These are phyloP conservation scores for Pichia ethanolica DNA, from an alignment of 805 yeast species.

Conservation along the genomic window DNA sequence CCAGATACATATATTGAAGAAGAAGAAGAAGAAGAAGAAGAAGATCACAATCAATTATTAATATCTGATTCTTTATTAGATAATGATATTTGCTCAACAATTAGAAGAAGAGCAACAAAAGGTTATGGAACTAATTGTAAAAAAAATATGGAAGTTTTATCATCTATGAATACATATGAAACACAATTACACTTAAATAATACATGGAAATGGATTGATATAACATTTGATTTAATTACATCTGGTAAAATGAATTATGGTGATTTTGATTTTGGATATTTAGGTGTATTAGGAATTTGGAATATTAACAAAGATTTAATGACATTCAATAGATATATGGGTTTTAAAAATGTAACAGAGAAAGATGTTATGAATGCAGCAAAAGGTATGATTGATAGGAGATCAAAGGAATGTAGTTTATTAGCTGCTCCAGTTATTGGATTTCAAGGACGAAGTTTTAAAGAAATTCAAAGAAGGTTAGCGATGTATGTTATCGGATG, in stretches of 20 bases:
- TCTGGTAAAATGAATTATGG: slow-evolving; percentile 62
- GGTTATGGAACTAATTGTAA: slow-evolving; percentile 71
- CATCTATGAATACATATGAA: slow-evolving; percentile 40
- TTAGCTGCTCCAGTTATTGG: slow-evolving; percentile 36
- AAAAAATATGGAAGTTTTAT: slow-evolving; percentile 53
- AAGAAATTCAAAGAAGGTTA: slow-evolving; percentile 61
- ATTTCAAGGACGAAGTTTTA: slow-evolving; percentile 38
- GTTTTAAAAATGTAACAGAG: slow-evolving; percentile 27
- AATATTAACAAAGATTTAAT: slow-evolving; percentile 50
- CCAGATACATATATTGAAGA: not conserved
- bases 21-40: slow-evolving; percentile 4
- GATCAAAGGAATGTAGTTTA: slow-evolving; percentile 38
- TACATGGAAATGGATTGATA: slow-evolving; percentile 88
- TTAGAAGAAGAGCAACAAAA: slow-evolving; percentile 59
- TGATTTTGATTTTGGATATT: slow-evolving; percentile 72
- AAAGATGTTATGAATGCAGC: slow-evolving; percentile 44
- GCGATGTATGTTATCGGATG: slow-evolving; percentile 86
- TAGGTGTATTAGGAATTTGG: slow-evolving; percentile 91
- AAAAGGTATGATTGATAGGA: slow-evolving; percentile 37
- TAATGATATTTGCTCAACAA: slow-evolving; percentile 68
- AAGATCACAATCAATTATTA: slow-evolving; percentile 14
- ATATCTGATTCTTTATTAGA: slow-evolving; percentile 35
- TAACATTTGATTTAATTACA: slow-evolving; percentile 57
- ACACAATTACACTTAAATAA: slow-evolving; percentile 56
- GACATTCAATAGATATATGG: slow-evolving; percentile 35